Evolutionary conservation across 192 early-diverging fungal species (phyloP).

Genomic region (Backusella macrospora): DNA sequence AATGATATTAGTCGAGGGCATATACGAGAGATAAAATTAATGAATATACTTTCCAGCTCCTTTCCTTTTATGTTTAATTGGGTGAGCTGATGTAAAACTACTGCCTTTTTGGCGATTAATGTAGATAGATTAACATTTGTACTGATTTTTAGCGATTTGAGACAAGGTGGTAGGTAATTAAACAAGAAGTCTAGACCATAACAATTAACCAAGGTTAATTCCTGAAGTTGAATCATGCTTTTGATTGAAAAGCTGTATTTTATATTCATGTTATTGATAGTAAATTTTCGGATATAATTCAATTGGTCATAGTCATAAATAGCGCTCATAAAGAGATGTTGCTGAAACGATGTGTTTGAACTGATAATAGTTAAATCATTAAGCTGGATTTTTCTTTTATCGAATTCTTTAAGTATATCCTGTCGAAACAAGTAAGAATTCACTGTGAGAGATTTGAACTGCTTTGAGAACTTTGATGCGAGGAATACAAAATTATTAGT

Average conservation of each 20-base stretch:
- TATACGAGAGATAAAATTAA: not conserved
- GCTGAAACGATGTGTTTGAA: not conserved
- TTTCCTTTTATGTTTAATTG: not conserved
- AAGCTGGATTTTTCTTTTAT: not conserved
- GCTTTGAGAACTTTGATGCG: not conserved
- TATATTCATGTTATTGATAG: not conserved
- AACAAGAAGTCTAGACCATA: not conserved
- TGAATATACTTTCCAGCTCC: not conserved
- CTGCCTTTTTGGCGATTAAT: not conserved
- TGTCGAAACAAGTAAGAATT: not conserved
- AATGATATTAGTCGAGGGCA: not conserved
- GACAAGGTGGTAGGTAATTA: not conserved
- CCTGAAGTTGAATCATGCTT: not conserved
- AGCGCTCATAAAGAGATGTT: not conserved
- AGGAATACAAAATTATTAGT: not conserved
- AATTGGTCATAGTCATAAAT: not conserved
- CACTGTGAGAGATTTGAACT: not conserved
- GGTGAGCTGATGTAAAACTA: not conserved
- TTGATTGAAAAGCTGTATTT: not conserved
- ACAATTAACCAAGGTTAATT: not conserved
- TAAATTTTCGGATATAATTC: not conserved
- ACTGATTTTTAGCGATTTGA: not conserved
- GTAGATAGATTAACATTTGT: not conserved
- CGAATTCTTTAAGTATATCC: not conserved
- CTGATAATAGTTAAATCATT: not conserved